These are phyloP conservation scores for Miscanthus lutarioriparius DNA, from an alignment of 176 grass and related monocot genomes.

Conservation along the genomic window DNA sequence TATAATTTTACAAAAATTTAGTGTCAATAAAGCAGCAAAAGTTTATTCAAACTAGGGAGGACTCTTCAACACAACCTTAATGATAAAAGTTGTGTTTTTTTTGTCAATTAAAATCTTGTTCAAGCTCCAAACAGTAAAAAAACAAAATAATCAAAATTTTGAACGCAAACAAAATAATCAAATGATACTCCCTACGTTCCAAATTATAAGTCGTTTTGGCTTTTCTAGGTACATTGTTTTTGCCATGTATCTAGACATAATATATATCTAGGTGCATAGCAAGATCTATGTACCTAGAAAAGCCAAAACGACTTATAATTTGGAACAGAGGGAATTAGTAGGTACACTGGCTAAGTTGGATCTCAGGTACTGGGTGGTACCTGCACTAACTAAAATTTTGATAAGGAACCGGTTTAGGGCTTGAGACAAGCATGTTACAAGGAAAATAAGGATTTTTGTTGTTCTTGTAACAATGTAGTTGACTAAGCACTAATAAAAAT, in stretches of 20 bases:
- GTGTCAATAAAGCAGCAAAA: constrained; percentile 1
- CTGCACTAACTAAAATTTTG: not conserved
- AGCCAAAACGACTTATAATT: too few relatives aligned
- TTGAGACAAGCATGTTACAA: constrained; percentile 17
- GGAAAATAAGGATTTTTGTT: not conserved
- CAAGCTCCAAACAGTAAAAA: not conserved
- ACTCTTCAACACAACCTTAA: not conserved
- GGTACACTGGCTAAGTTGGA: not conserved
- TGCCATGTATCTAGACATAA: too few relatives aligned
- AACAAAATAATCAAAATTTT: constrained; percentile 22
- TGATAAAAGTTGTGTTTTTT: too few relatives aligned
- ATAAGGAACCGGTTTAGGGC: not conserved
- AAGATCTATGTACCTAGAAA: too few relatives aligned
- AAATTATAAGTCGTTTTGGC: too few relatives aligned
- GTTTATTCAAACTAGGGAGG: not conserved
- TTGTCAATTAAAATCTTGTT: not conserved
- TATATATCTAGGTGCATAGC: too few relatives aligned
- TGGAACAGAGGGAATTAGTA: not conserved
- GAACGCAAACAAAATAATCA: not conserved
- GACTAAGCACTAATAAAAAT: not conserved
- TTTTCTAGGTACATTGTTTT: too few relatives aligned
- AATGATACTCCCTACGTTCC: too few relatives aligned
- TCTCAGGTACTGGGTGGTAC: not conserved
- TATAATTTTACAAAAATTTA: not conserved
- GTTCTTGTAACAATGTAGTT: not conserved